These are phyloP conservation scores for Xylaria arbuscula DNA, from an alignment of 2,329 filamentous ascomycete species.

Conservation along the genomic window DNA sequence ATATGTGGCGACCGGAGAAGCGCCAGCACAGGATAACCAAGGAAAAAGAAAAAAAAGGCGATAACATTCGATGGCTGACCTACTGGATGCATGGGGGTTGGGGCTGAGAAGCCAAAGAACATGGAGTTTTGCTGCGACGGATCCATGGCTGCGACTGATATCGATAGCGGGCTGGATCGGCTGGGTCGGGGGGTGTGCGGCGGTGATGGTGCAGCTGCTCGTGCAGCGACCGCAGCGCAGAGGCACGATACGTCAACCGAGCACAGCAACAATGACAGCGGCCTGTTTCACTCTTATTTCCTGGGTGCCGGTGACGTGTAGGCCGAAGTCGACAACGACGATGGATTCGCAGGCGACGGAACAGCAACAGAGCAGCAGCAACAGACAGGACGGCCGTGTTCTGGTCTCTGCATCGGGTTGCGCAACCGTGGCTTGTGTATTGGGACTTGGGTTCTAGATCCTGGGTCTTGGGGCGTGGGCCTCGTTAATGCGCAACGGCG, in stretches of 20 bases:
- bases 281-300: not conserved
- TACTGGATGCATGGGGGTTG: slow-evolving; percentile 47
- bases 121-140: slow-evolving; percentile 50
- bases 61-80: slow-evolving; percentile 28
- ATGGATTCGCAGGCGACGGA: slow-evolving; percentile 39
- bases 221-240: not conserved
- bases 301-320: slow-evolving; percentile 6
- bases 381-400: slow-evolving; percentile 20
- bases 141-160: slow-evolving; percentile 41
- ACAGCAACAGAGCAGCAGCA: slow-evolving; percentile 23
- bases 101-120: slow-evolving; percentile 52
- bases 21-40: not conserved
- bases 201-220: not conserved
- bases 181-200: not conserved
- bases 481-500: slow-evolving; percentile 27
- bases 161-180: slow-evolving; percentile 29
- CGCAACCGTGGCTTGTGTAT: slow-evolving; percentile 34
- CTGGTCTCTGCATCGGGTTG: slow-evolving; percentile 34
- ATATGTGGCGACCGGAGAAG: not conserved
- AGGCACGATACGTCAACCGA: slow-evolving; percentile 6
- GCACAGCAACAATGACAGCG: slow-evolving; percentile 9
- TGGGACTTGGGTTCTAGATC: not conserved
- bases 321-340: slow-evolving; percentile 8
- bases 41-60: not conserved
- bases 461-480: not conserved